Base-by-base conservation (phyloP, 2,329 filamentous ascomycete genomes). In the Aspergillus awamori region DNA sequence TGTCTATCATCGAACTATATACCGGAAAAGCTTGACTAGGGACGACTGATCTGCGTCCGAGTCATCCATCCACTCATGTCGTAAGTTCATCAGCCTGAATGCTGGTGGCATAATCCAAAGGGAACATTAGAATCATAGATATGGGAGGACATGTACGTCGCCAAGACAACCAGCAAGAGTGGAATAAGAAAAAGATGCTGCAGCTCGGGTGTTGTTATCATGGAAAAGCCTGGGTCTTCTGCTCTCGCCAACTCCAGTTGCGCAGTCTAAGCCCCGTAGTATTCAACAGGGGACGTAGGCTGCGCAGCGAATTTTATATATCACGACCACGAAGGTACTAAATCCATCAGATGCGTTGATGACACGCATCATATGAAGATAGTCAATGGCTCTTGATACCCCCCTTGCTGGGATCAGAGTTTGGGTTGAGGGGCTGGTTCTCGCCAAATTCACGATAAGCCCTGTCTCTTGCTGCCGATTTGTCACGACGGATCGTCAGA, bases 401-500 rank as follows among this genome's bases (percentile, higher is more conserved):
- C 15, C 59, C 63, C 38, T 66, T 65, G 58, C 48, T 66, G 49
- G 64, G 62, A 28, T 66, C 64, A n/a, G 28, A 33, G 39, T 30
- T 59, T 45, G 51, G 39, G 56, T 61, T 61, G 47, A 57, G 15
- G 53, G 57, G 48, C 8, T 49, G 53, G 30, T 43, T 66, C 53
- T 76, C 72, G 53, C 73, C 75, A 47, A 77, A 70, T 26, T 72
- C 70, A 55, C 73, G 75, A 61, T 75, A 78, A 8, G 69, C 73
- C 47, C 70, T 65, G 45, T 78, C 76, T 28, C 74, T 70, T 45
- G 74, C 74, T 7, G 60, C 63, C 15, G 69, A 68, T 45, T 68
- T 70, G 59, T 78, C 74, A 52, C 74, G 66, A 53, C 79, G 81
- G 63, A 99, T 97, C 0, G 93, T 98, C 67, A 99, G 80, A 72